Base-by-base conservation (phyloP, 106 monocot genomes). In the Platanthera zijinensis region DNA sequence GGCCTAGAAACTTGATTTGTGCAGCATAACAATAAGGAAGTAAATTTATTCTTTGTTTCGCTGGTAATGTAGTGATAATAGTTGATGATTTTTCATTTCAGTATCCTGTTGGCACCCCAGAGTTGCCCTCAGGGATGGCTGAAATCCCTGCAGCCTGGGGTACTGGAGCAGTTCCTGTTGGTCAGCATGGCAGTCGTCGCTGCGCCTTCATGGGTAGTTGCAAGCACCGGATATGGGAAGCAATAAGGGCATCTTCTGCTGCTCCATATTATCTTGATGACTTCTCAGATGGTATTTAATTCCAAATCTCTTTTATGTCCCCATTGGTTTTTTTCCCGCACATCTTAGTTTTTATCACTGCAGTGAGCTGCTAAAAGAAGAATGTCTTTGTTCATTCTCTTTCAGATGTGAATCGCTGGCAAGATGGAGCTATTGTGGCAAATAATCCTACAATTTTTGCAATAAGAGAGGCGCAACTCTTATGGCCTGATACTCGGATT, bases 191-290 rank as follows among this genome's bases (percentile, higher is more conserved):
- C 74, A 73, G 25, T 51, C 83, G 79, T 15, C 91, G 94, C 50
- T 63, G 72, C 75, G 92, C 88, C 83, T 99, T 74, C 75, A 85
- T 99, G 73, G 97, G 97, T 30, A 99, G 94, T 78, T 99, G 97
- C 82, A 99, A 99, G 80, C 97, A 99, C 76, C 91, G 57, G 2
- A 87, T 93, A 79, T 99, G 97, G 97, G 79, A 99, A 85, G 97
- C 97, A 68, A 89, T 99, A 83, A 89, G 97, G 79, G 97, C 97
- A 84, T 99, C 97, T 72, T 99, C 97, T 79, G 94, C 97, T 77
- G 97, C 97, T 76, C 97, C 97, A 50, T 99, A 99, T 78, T 99
- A 99, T 86, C 94, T 99, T 80, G 97, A 94, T 92, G 97, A 99
- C 84, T 99, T 86, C 70, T 90, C 97, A 47, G 88, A 91, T 88